Evolutionary conservation across 1,284 basidiomycete species (phyloP), one percentile per base, ranked within the genome.

Genomic region (Boletus sp.): DNA sequence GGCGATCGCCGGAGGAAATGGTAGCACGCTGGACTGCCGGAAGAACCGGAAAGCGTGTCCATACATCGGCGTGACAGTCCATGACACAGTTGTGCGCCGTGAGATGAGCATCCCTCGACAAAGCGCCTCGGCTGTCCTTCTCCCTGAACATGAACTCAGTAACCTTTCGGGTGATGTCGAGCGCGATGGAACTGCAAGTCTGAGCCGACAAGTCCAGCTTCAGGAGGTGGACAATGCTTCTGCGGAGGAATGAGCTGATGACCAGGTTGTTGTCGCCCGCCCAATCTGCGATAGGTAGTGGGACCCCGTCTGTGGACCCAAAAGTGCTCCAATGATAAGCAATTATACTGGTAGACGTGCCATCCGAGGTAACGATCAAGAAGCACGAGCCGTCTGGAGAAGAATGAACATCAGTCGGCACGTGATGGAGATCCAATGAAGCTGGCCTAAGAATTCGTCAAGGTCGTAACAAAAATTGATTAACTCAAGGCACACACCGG

Each of bases 1-100:
- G 55, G 27, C 76, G 66, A 24, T 63, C 59, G 29, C 55, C 53
- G 0, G 76, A 73, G 4, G 73, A 70, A 39, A 80, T 76, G 0
- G 76, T 81, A 7, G 77, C 71, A 2, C 81, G 74, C 41, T 75
- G 76, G 37, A 86, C 75, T 0, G 84, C 83, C 1, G 84, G 75
- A 1, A 83, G 66, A 11, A 86, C 83, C 1, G 84, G 84, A 58
- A 83, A 86, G 7, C 84, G 80, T 7, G 77, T 82, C 84, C 85
- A 86, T 43, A 84, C 78, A 13, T 85, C 84, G 0, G 75, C 66
- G 52, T 83, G 79, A 57, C 83, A 84, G 56, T 85, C 82, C 24
- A 86, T 63, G 31, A 86, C 61, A 50, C 72, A 78, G 57, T 85
- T 85, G 63, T 83, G 77, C 2, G 63, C 59, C 0, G 78, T 76